Base-by-base conservation (phyloP, 306 rosid species). In the Arachis stenosperma region DNA sequence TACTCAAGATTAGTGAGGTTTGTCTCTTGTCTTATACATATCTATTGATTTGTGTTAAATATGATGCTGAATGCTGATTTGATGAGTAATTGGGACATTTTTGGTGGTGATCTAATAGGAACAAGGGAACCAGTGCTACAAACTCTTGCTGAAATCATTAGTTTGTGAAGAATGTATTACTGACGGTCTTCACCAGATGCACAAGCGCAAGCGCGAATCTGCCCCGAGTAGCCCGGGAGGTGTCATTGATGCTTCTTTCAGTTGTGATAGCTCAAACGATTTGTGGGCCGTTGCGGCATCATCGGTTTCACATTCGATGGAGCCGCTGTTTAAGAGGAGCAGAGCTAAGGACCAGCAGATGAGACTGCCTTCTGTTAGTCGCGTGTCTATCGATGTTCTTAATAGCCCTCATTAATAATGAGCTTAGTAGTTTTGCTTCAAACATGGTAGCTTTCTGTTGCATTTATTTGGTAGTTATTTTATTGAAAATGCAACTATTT, bases 1-100 rank as follows among this genome's bases (percentile, higher is more conserved):
- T 89, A 37, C 86, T 94, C 65, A 83, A 85, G 83, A 82, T 94
- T 75, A 80, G 72, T n/a, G 86, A 89, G 98, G 98, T 94, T 60
- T 75, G 77, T 71, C 52, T 71, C 71, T 68, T 83, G 5, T 42
- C 29, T 70, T 60, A 22, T 15, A 0, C 13, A 4, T 55, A 4
- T 30, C 37, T 69, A 33, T 59, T 57, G 9, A 53, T 4, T 53
- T 74, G 36, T 54, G 9, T 42, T 42, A 6, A 6, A 1, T 42
- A 1, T 42, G 9, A 57, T 60, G 30, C 67, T 29, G 39, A 56
- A n/a, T 69, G 22, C 51, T 33, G 59, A 60, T 59, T 53, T 56
- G 67, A 66, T 67, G 79, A 33, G n/a, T 53, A 12, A 56, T 47
- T 67, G 67, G 53, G 55, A 53, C 56, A 74, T 39, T 33, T 61